Percentiles rank a stretch among this genome's conserved stretches.
phyloP scores from a whole-genome alignment of 805 yeast genomes.

The Pichia kluyveri region DNA sequence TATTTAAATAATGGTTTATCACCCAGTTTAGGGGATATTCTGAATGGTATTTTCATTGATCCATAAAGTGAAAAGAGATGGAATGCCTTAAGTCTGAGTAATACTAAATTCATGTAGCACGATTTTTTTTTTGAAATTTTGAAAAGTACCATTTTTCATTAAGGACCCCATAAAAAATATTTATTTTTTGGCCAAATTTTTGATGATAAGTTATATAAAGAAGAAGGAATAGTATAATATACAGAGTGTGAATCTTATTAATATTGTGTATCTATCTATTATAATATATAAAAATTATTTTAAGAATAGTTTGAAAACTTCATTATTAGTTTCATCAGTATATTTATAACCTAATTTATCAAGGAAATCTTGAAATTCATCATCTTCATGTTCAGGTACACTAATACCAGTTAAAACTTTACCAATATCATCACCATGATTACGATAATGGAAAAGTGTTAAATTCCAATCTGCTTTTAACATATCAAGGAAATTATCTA shows the following conservation, averaged over 20 bases:
- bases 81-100: neutral
- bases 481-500: constrained; percentile 65
- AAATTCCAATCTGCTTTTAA: constrained; percentile 81
- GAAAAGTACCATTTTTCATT: too few relatives aligned
- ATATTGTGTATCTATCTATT: too few relatives aligned
- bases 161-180: too few relatives aligned
- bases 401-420: constrained; percentile 85
- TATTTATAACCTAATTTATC: constrained; percentile 65
- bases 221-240: too few relatives aligned
- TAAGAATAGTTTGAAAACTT: constrained; percentile 77
- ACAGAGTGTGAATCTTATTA: too few relatives aligned
- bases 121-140: too few relatives aligned
- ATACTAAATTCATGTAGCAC: neutral
- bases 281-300: constrained; percentile 2
- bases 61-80: neutral
- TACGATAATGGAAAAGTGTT: constrained; percentile 91
- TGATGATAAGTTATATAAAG: neutral
- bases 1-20: neutral
- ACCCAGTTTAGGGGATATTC: constrained; percentile 1
- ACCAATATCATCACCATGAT: constrained; percentile 93
- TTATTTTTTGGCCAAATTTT: neutral
- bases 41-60: neutral
- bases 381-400: constrained; percentile 64
- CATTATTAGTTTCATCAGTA: constrained; percentile 74
- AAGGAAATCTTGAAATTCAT: constrained; percentile 60